Base-by-base conservation (phyloP, 1,284 basidiomycete genomes). In the Ganoderma sinense region DNA sequence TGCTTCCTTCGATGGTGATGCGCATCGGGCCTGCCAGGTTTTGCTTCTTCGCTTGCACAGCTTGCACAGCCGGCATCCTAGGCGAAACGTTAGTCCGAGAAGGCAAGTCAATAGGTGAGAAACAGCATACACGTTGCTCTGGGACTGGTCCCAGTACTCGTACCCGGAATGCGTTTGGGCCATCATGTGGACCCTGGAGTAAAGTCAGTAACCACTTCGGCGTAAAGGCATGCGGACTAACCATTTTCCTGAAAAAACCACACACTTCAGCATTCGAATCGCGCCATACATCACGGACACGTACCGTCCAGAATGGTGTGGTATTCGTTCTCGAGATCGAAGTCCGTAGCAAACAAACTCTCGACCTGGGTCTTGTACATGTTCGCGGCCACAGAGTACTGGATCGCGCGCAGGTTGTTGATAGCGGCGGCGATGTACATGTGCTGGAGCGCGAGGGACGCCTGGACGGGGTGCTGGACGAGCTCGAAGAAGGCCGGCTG, bases 91-190 rank as follows among this genome's bases (percentile, higher is more conserved):
- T 13, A 65, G 51, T 39, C 33, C 56, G 23, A 10, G 65, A 65
- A 71, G 29, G 31, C 31, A 41, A 33, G 26, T 36, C 29, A 16
- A 13, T 20, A 8, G 26, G 41, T 29, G 29, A 53, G 7, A 1
- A 33, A 4, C 77, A 84, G 51, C 48, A 51, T 72, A 88, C 88
- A 85, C 85, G 78, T 91, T 88, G 3, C 85, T 83, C 84, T 88
- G 87, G 0, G 89, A 89, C 75, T 90, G 86, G 73, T 92, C 91
- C 90, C 91, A 92, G 78, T 92, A 92, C 72, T 84, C 86, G 73
- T 91, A 91, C 73, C 86, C 86, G 66, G 89, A 76, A 78, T 89
- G 88, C 10, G 88, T 90, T 75, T 92, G 90, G 71, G 88, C 86
- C 86, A 92, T 90, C 86, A 91, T 91, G 73, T 89, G 79, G 65